Base-by-base conservation (phyloP, 192 early-diverging fungal genomes). In the Bifiguratus adelaidae region DNA sequence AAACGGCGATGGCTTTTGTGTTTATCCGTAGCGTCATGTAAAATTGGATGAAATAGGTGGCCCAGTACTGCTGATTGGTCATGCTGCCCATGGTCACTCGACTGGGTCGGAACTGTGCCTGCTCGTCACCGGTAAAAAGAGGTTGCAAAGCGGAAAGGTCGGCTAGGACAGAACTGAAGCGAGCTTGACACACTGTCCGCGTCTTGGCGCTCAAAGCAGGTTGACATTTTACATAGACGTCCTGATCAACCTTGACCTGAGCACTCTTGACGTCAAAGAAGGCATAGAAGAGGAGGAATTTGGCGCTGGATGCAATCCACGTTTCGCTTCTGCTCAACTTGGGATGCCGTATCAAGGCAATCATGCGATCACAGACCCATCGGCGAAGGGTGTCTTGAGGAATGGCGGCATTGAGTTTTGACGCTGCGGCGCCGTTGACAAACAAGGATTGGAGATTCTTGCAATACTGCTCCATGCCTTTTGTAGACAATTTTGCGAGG, bases 331-430 rank as follows among this genome's bases (percentile, higher is more conserved):
- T 84, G n/a, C 84, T 76, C 26, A 90, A 60, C 50, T 82, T 78
- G n/a, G 67, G 58, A 41, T 82, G 82, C 19, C 76, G 67, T 47
- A 92, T 65, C 23, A 97, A 61, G 16, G 74, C 56, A 34, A 80
- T 63, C 77, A 97, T 80, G 62, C 92, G 88, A 29, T 91, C 80
- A 6, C 91, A 32, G 4, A 73, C 80, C 93, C 93, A 97, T 28
- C 56, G 63, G 34, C 88, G 77, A 52, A 73, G 78, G 24, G 59
- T 54, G 37, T 81, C 76, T 11, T 72, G 49, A 32, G 54, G 60
- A 21, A 55, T 46, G 3, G n/a, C n/a, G n/a, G n/a, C n/a, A n/a
- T n/a, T n/a, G n/a, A n/a, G n/a, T n/a, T n/a, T n/a, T n/a, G n/a
- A n/a, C n/a, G n/a, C n/a, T n/a, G n/a, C n/a, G n/a, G n/a, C n/a